These are phyloP conservation scores for Elsinoe ampelina DNA, from an alignment of 2,329 filamentous ascomycete species.

Conservation along the genomic window DNA sequence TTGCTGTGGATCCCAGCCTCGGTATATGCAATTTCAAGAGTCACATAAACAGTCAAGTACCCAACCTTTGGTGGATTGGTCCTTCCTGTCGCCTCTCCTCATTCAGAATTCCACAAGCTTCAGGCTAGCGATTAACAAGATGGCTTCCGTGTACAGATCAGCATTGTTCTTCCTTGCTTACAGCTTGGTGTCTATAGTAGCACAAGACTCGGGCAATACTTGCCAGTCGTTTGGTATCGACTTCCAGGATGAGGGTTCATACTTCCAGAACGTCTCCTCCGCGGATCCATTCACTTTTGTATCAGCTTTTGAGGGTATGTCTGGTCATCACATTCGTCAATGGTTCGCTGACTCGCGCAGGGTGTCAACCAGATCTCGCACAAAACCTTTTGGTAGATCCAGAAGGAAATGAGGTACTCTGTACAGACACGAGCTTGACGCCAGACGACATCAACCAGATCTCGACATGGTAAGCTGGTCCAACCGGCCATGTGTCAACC, in stretches of 20 bases:
- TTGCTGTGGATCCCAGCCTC: not conserved
- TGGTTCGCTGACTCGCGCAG: conserved; percentile 17
- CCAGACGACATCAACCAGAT: conserved; percentile 32
- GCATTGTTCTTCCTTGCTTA: not conserved
- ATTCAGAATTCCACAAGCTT: not conserved
- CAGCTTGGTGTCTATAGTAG: not conserved
- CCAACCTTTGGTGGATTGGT: not conserved
- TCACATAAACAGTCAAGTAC: conserved; percentile 1
- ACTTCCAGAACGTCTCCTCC: conserved; percentile 38
- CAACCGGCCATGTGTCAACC: too few relatives aligned
- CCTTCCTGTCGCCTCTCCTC: not conserved
- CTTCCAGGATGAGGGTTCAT: conserved; percentile 34
- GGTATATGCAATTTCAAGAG: not conserved
- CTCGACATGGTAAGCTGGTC: conserved; percentile 29
- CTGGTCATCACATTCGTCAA: not conserved
- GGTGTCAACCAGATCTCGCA: conserved; percentile 32
- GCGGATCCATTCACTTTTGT: conserved; percentile 35
- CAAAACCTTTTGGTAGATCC: conserved; percentile 37
- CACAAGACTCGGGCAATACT: not conserved
- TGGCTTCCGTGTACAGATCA: not conserved
- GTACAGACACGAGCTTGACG: conserved; percentile 32
- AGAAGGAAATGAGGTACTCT: conserved; percentile 32
- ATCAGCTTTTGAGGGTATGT: conserved; percentile 32
- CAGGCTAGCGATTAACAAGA: not conserved
- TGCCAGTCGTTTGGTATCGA: conserved; percentile 30